phyloP scores from a whole-genome alignment of 169 alveolate species.

The Babesia sp. region DNA sequence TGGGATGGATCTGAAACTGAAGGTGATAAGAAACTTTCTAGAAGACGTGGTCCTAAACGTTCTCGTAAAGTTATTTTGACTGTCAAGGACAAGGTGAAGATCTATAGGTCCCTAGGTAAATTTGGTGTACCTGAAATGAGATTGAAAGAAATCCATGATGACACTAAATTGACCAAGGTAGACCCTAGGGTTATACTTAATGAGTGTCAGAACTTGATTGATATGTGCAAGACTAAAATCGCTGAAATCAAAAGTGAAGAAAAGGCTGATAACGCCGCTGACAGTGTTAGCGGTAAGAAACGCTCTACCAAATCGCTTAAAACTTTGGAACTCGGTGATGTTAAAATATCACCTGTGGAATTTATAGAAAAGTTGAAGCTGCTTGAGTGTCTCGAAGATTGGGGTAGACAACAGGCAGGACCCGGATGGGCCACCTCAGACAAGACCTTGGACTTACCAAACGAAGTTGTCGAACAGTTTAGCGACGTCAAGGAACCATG shows the following conservation, averaged over 20 bases:
- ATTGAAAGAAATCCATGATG: slow-evolving; percentile 79
- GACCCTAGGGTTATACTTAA: slow-evolving; percentile 76
- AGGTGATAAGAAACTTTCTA: slow-evolving; percentile 40
- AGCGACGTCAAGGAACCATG: slow-evolving; percentile 77
- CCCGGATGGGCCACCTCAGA: slow-evolving; percentile 58
- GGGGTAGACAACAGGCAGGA: slow-evolving; percentile 63
- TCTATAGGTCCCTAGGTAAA: slow-evolving; percentile 78
- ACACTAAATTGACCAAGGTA: slow-evolving; percentile 76
- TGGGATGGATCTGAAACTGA: slow-evolving; percentile 20
- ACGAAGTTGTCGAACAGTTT: slow-evolving; percentile 42
- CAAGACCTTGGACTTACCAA: slow-evolving; percentile 35
- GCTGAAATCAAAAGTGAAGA: slow-evolving; percentile 59
- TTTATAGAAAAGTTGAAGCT: slow-evolving; percentile 71
- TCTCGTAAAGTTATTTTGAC: slow-evolving; percentile 70
- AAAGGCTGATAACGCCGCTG: slow-evolving; percentile 22
- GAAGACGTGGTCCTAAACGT: slow-evolving; percentile 70
- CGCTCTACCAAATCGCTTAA: slow-evolving; percentile 21
- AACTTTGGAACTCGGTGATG: slow-evolving; percentile 69
- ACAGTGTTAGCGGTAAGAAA: slow-evolving; percentile 13
- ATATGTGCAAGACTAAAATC: slow-evolving; percentile 69
- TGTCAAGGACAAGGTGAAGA: slow-evolving; percentile 77
- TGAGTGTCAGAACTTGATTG: slow-evolving; percentile 76
- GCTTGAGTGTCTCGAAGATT: slow-evolving; percentile 65
- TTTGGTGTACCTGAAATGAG: slow-evolving; percentile 84
- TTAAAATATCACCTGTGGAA: slow-evolving; percentile 69